Conservation (phyloP, 2,329 filamentous ascomycete genomes). For the Talaromyces rugulosus region DNA sequence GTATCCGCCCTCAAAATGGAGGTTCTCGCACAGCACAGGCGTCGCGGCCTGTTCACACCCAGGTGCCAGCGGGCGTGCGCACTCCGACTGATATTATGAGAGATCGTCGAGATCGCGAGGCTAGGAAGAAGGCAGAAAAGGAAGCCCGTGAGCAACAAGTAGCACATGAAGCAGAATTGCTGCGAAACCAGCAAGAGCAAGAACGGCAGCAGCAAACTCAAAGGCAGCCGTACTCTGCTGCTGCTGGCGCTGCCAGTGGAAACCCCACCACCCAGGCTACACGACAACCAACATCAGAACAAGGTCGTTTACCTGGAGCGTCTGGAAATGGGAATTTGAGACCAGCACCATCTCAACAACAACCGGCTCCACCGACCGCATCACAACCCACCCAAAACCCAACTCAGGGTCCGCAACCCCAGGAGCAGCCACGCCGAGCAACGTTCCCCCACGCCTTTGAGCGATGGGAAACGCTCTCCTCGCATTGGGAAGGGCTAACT, state of each 20-base stretch:
- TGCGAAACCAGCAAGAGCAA: constrained; percentile 36
- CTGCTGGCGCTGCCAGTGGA: constrained; percentile 38
- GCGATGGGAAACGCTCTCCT: constrained; percentile 92
- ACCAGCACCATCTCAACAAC: constrained; percentile 13
- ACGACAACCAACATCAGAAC: background rate
- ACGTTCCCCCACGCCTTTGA: constrained; percentile 96
- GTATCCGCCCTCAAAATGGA: constrained; percentile 56
- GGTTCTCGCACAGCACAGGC: constrained; percentile 49
- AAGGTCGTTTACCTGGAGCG: background rate
- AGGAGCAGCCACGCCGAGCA: constrained; percentile 47
- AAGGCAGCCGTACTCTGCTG: constrained; percentile 38
- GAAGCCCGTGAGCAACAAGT: constrained; percentile 56
- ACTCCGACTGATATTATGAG: constrained; percentile 91
- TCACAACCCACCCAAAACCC: constrained; percentile 22
- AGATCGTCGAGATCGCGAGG: constrained; percentile 73
- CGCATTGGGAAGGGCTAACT: constrained; percentile 96
- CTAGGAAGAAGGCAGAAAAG: constrained; percentile 62
- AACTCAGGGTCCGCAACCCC: constrained; percentile 24
- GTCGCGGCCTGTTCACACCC: constrained; percentile 50
- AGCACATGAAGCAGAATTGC: constrained; percentile 47
- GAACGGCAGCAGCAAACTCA: constrained; percentile 24
- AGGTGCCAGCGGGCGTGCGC: constrained; percentile 57
- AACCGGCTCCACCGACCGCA: constrained; percentile 16
- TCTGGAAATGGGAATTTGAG: constrained; percentile 9
- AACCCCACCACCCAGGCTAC: background rate